Base-by-base conservation (phyloP, 495 filamentous ascomycete genomes). In the Friedmanniomyces simplex region DNA sequence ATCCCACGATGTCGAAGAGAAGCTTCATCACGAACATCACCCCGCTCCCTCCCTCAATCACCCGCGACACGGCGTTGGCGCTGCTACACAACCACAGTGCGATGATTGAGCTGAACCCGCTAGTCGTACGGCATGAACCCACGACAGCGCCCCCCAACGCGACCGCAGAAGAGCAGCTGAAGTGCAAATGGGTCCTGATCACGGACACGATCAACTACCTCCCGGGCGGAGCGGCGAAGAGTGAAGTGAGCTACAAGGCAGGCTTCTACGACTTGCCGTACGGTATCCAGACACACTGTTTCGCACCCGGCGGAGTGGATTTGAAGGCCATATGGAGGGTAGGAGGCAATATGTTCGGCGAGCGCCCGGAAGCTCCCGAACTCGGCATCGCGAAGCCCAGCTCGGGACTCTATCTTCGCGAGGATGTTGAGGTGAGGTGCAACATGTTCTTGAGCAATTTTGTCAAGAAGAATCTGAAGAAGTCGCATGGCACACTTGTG, bases 81-180 rank as follows among this genome's bases (percentile, higher is more conserved):
- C 83, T 84, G 21, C 77, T 91, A 6, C 85, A 88, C 69, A 78
- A 81, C 64, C 86, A 89, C 66, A 68, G 74, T 41, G 82, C 81
- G 57, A 90, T 93, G 79, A 91, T 91, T 63, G 83, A 87, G 43
- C 74, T 90, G 25, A 93, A 90, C 68, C 88, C 88, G 0, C 76
- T 91, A 6, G 86, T 93, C 50, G 78, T 84, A 46, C 78, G 84
- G 37, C 78, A 85, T 42, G 76, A 82, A 54, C 76, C 76, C 0
- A 83, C 84, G 67, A 75, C 74, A 22, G 74, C 85, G 0, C 87
- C 86, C 0, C 64, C 72, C 13, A 75, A 83, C 65, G 82, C 85
- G 7, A 63, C 73, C 6, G 68, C 79, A 8, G 87, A 93, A 58
- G 61, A 63, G 42, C 84, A 89, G 68, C 77, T 72, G 48, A 74